Conservation (phyloP, 805 yeast species). For the Cyberlindnera petersonii region DNA sequence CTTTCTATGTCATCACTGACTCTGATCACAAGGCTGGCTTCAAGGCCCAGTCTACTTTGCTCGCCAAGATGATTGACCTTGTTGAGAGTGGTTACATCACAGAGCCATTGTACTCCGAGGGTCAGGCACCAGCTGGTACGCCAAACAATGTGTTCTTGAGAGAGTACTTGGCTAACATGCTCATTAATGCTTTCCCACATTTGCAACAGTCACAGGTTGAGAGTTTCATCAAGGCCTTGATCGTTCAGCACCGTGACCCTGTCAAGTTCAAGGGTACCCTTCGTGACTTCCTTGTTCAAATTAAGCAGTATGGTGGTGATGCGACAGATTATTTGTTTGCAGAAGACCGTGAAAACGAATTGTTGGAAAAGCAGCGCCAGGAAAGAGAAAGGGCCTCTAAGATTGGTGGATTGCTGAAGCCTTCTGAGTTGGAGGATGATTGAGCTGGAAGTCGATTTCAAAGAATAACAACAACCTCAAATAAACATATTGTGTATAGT, state of each 20-base stretch:
- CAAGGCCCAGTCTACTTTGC: conserved; percentile 76
- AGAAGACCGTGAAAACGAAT: conserved; percentile 82
- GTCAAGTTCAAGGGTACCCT: conserved; percentile 74
- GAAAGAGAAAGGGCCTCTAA: conserved; percentile 79
- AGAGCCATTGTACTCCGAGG: conserved; percentile 75
- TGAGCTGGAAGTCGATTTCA: conserved; percentile 9
- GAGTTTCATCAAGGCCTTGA: conserved; percentile 74
- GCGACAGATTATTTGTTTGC: conserved; percentile 92
- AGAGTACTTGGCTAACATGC: conserved; percentile 76
- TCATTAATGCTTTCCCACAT: conserved; percentile 89
- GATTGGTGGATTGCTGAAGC: conserved; percentile 92
- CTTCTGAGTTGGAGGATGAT: conserved; percentile 88
- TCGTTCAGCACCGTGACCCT: conserved; percentile 68
- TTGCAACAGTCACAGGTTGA: conserved; percentile 78
- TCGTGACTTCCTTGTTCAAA: conserved; percentile 94
- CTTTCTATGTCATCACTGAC: conserved; percentile 90
- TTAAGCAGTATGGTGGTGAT: conserved; percentile 93
- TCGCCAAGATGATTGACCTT: conserved; percentile 77
- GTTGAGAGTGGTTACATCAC: conserved; percentile 73
- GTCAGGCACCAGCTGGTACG: conserved; percentile 82
- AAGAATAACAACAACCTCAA: neutral
- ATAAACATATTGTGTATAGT: neutral
- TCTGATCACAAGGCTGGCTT: conserved; percentile 98
- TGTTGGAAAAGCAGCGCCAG: conserved; percentile 58
- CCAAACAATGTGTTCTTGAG: conserved; percentile 73